A percentile compares a stretch with the other conserved stretches of the same genome.
phyloP scores from a whole-genome alignment of 441 rosid species.

The Rhodomyrtus psidioides region DNA sequence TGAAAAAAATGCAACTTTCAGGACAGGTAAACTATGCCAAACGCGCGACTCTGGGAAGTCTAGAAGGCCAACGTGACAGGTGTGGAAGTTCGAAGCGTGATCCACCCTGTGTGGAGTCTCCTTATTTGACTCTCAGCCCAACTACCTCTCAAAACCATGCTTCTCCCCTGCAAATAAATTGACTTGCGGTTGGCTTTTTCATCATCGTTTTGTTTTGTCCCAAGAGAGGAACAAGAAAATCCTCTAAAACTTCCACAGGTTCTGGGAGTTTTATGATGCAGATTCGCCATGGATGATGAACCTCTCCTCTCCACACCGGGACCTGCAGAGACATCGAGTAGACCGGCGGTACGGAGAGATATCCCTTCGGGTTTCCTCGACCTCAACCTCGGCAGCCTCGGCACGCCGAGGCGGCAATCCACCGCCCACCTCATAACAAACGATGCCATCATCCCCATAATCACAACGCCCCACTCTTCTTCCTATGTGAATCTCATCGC shows the following conservation, averaged over 20 bases:
- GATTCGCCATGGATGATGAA: constrained; percentile 32
- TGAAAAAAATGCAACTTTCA: neutral
- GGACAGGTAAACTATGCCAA: neutral
- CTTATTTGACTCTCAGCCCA: neutral
- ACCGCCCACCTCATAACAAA: constrained; percentile 16
- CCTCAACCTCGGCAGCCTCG: constrained; percentile 1
- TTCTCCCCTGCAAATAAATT: neutral
- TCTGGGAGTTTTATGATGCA: neutral
- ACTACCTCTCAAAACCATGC: neutral
- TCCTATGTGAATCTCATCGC: constrained; percentile 34
- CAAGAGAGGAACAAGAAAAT: neutral
- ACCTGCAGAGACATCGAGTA: neutral
- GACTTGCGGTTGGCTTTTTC: constrained; percentile 10
- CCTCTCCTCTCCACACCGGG: constrained; percentile 26
- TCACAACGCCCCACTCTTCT: constrained; percentile 20
- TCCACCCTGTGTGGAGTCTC: neutral
- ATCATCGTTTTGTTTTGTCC: neutral
- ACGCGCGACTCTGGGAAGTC: neutral
- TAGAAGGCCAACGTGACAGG: neutral
- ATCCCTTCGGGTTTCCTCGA: constrained; percentile 19
- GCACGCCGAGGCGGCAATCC: constrained; percentile 21
- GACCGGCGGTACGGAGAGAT: constrained; percentile 11
- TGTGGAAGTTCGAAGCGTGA: neutral
- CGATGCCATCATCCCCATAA: constrained; percentile 24
- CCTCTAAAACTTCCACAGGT: neutral